Evolutionary conservation across 805 yeast species (phyloP), one percentile per base, ranked within the genome.

Genomic region (Metschnikowia henanensis): DNA sequence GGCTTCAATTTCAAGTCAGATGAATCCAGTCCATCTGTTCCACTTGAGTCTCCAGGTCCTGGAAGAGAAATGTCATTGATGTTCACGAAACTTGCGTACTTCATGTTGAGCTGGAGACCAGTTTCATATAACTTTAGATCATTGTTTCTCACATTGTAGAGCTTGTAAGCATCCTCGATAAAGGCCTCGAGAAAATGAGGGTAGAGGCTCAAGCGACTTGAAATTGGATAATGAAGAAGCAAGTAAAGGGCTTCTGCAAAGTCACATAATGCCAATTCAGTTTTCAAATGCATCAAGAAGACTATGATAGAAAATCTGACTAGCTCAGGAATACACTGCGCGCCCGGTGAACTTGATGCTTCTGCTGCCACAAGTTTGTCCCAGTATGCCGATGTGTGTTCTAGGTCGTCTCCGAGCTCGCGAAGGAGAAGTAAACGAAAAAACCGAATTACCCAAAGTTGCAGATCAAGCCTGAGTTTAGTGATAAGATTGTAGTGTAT

Each of bases 371-470:
- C 67, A 18, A 79, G 50, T 44, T 73, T 73, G 54, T 79, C 83
- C 83, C 83, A 79, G 17, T 75, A 53, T 20, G 61, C 52, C 18
- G 70, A 59, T 0, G 72, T 58, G 16, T 59, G 53, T 19, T 60
- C 60, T 37, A 66, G 47, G 21, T 68, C 62, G 39, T 60, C 50
- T 1, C 79, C 80, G 22, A 79, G 55, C 49, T 79, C 83, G 39
- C 83, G 58, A 6, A 72, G 60, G 15, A 77, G 59, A 3, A 77
- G 47, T 28, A 79, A 59, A 20, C 82, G 58, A 22, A 74, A 67
- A 58, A 73, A 79, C 34, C 83, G 55, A n/a, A 79, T 73, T 20
- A 77, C 63, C 83, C 83, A 79, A 33, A 79, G 64, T 40, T 77
- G 76, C 2, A 79, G 68, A 46, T 77, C 82, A 5, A 77, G 57